Evolutionary conservation across 805 yeast genomes (phyloP).

Genomic region (Danielia reshetovae): DNA sequence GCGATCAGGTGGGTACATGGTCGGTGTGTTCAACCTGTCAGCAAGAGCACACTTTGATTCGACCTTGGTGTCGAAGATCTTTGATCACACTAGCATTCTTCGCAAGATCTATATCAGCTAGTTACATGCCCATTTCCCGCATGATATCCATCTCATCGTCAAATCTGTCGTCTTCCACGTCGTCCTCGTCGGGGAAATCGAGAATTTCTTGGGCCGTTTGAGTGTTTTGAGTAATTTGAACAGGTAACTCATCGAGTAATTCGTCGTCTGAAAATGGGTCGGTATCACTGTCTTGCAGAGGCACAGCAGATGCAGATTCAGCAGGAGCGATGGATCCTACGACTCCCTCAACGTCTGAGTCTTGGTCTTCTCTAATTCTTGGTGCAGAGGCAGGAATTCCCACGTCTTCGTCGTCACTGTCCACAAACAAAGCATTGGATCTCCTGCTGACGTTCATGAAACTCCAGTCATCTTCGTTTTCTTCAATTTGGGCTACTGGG

Average conservation of each 20-base stretch:
- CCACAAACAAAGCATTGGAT: conserved; percentile 24
- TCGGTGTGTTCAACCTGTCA: conserved; percentile 41
- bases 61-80: conserved; percentile 41
- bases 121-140: conserved; percentile 34
- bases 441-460: conserved; percentile 11
- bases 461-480: conserved; percentile 15
- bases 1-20: conserved; percentile 50
- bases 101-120: conserved; percentile 28
- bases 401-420: conserved; percentile 1
- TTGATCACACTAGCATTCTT: conserved; percentile 43
- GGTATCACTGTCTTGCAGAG: conserved; percentile 9
- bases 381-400: neutral
- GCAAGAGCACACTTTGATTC: conserved; percentile 22
- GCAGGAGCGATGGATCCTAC: too few relatives aligned
- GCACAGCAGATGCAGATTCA: too few relatives aligned
- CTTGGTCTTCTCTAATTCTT: conserved; percentile 7
- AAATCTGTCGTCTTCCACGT: conserved; percentile 12
- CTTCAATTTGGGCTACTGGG: conserved; percentile 1
- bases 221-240: neutral
- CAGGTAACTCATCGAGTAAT: neutral
- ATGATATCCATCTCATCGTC: conserved; percentile 33
- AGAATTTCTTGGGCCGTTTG: neutral
- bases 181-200: conserved; percentile 10
- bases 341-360: conserved; percentile 13
- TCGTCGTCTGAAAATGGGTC: conserved; percentile 18